Percentiles rank a stretch among this genome's conserved stretches.
phyloP scores from a whole-genome alignment of 306 rosid species.

The Trifolium repens region DNA sequence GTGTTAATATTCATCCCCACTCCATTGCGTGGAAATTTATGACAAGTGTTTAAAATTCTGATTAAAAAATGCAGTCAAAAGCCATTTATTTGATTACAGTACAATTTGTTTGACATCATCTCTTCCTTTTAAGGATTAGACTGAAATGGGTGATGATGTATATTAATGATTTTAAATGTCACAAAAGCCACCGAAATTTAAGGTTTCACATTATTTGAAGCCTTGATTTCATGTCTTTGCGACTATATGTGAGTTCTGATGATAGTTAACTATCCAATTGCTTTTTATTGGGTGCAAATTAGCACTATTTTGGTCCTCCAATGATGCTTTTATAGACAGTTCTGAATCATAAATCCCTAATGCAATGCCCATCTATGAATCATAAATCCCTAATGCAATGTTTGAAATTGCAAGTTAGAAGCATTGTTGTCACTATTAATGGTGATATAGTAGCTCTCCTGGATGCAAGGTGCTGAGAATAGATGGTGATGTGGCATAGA shows the following conservation, averaged over 20 bases:
- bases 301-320: constrained; percentile 22
- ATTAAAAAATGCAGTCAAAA: constrained; percentile 4
- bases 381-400: constrained; percentile 35
- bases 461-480: constrained; percentile 4
- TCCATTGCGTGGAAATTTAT: constrained; percentile 20
- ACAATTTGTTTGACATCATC: constrained; percentile 18
- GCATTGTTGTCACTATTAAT: constrained; percentile 22
- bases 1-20: constrained; percentile 36
- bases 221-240: neutral
- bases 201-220: constrained; percentile 23
- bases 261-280: constrained; percentile 10
- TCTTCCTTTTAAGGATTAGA: constrained; percentile 23
- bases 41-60: neutral
- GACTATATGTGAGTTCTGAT: neutral
- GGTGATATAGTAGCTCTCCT: constrained; percentile 15
- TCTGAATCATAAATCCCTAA: neutral
- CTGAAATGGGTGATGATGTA: neutral
- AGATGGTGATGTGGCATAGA: neutral
- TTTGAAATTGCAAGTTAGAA: constrained; percentile 27
- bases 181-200: constrained; percentile 8
- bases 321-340: constrained; percentile 19
- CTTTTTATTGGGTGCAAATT: neutral
- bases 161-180: constrained; percentile 20
- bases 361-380: constrained; percentile 23
- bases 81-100: neutral